Percentiles rank a stretch among this genome's conserved stretches.
Conservation (phyloP, 23 red algal genomes). For the Porphyridium purpureum region DNA sequence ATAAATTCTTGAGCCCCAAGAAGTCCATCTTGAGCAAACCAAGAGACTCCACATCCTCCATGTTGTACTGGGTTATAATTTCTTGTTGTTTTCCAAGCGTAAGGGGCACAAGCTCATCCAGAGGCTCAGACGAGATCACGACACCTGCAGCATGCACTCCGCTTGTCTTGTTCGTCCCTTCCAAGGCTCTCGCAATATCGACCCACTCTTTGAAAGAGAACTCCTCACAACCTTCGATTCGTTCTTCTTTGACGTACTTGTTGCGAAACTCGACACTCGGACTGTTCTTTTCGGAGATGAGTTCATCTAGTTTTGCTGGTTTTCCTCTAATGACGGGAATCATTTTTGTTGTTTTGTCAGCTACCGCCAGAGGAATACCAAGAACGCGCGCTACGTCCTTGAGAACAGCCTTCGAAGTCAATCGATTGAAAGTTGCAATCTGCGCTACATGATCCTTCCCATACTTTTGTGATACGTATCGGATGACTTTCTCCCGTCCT, state of each 20-base stretch:
- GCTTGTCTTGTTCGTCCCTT: conserved; percentile 81
- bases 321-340: conserved; percentile 77
- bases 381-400: conserved; percentile 85
- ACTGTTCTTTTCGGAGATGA: conserved; percentile 34
- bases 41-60: conserved; percentile 89
- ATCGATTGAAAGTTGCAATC: conserved; percentile 87
- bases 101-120: conserved; percentile 68
- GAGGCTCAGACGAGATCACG: conserved; percentile 65
- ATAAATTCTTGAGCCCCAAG: conserved; percentile 65
- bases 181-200: conserved; percentile 57
- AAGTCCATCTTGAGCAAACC: conserved; percentile 99
- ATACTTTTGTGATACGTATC: conserved; percentile 63
- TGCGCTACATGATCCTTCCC: conserved; percentile 67
- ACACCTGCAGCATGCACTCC: conserved; percentile 95
- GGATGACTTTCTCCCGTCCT: conserved; percentile 69
- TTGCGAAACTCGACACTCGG: conserved; percentile 33
- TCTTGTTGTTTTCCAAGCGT: conserved; percentile 70
- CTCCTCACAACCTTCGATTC: too few relatives aligned
- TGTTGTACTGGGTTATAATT: conserved; percentile 89
- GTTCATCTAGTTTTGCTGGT: conserved; percentile 29
- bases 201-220: conserved; percentile 26
- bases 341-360: conserved; percentile 70
- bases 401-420: conserved; percentile 68
- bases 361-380: conserved; percentile 46
- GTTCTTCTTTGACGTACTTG: too few relatives aligned